phyloP scores from a whole-genome alignment of 306 rosid genomes.

The Alnus glutinosa region DNA sequence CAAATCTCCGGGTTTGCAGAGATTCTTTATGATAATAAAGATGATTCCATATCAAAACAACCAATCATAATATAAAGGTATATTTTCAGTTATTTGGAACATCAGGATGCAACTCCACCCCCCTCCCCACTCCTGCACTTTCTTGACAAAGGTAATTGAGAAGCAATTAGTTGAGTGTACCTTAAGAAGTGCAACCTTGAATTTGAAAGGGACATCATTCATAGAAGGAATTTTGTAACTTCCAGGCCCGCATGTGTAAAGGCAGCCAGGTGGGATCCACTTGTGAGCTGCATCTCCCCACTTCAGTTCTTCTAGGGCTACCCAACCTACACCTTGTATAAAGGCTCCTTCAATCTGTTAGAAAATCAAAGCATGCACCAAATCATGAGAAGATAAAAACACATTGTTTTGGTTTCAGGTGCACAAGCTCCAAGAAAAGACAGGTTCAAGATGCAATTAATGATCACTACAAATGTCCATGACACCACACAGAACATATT shows the following conservation, averaged over 20 bases:
- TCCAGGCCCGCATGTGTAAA: slow-evolving; percentile 85
- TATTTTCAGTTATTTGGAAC: not conserved
- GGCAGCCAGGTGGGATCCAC: slow-evolving; percentile 76
- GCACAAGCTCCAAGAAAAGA: not conserved
- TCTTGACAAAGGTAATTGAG: not conserved
- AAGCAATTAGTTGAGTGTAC: slow-evolving; percentile 36
- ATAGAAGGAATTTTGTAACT: slow-evolving; percentile 85
- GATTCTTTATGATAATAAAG: not conserved
- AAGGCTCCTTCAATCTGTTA: slow-evolving; percentile 92
- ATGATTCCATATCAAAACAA: not conserved
- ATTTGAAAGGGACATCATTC: slow-evolving; percentile 78
- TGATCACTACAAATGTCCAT: not conserved
- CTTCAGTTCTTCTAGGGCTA: slow-evolving; percentile 87
- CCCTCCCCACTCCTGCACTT: not conserved
- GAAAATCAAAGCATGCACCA: slow-evolving; percentile 22
- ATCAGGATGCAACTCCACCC: not conserved
- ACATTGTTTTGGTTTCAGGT: slow-evolving; percentile 5
- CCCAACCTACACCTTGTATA: slow-evolving; percentile 96
- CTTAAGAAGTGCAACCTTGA: slow-evolving; percentile 85
- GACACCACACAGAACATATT: not conserved
- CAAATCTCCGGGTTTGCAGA: not conserved
- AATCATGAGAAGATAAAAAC: slow-evolving; percentile 13
- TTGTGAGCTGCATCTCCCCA: slow-evolving; percentile 96
- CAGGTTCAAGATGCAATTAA: not conserved
- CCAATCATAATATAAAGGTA: not conserved